Conservation (phyloP, 2,329 filamentous ascomycete species). For the Calonectria leucothoes region DNA sequence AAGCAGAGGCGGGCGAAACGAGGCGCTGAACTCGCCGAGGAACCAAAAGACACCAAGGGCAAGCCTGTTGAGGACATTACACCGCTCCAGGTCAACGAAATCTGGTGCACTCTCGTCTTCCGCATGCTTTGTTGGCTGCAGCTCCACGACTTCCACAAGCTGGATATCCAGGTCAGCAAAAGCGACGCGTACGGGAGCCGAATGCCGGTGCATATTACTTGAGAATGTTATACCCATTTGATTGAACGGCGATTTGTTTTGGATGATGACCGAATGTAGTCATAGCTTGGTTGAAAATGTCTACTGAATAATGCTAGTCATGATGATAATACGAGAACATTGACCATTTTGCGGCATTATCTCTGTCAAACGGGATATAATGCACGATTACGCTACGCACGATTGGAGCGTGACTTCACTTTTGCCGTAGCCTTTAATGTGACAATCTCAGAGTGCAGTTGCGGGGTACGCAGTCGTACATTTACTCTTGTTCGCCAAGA, state of each 20-base stretch:
- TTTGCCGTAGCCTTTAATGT: not conserved
- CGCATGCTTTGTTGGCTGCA: slow-evolving; percentile 53
- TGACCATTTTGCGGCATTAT: too few relatives aligned
- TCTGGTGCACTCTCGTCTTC: slow-evolving; percentile 51
- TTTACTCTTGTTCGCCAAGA: not conserved
- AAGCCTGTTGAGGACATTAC: not conserved
- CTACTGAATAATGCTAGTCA: not conserved
- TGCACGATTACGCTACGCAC: too few relatives aligned
- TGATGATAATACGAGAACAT: not conserved
- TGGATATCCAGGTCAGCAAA: slow-evolving; percentile 47
- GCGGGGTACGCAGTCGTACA: not conserved
- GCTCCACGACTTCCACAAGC: slow-evolving; percentile 52
- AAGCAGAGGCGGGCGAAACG: slow-evolving; percentile 17
- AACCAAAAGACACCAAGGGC: not conserved
- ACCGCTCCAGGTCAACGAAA: slow-evolving; percentile 24
- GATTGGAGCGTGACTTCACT: too few relatives aligned
- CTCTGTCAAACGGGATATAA: too few relatives aligned
- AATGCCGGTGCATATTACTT: slow-evolving; percentile 48
- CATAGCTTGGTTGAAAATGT: not conserved
- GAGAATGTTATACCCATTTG: not conserved
- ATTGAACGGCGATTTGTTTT: not conserved
- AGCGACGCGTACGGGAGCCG: slow-evolving; percentile 48
- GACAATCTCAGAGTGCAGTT: not conserved
- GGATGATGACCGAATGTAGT: not conserved
- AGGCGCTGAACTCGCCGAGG: not conserved